Conservation (phyloP, 768 basidiomycete genomes). For the Suillus decipiens region DNA sequence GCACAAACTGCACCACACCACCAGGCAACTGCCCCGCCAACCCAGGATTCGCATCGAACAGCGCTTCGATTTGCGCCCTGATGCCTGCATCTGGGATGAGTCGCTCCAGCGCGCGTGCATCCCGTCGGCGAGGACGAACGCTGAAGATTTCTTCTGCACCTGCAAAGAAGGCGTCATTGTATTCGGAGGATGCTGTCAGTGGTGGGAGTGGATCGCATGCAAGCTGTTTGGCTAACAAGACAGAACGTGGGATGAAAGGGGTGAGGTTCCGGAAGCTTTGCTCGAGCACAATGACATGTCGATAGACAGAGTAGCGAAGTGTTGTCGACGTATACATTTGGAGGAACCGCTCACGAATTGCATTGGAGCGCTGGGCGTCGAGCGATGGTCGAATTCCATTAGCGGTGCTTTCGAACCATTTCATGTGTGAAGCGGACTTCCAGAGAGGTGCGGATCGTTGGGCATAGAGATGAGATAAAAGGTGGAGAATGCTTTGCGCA, state of each 20-base stretch:
- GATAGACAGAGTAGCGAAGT: conserved; percentile 58
- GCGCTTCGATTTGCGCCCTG: conserved; percentile 59
- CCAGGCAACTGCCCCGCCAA: conserved; percentile 62
- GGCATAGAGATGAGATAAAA: conserved; percentile 87
- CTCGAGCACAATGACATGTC: conserved; percentile 80
- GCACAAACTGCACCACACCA: conserved; percentile 64
- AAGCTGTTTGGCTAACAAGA: conserved; percentile 55
- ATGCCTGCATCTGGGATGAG: conserved; percentile 60
- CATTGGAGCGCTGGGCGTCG: conserved; percentile 35
- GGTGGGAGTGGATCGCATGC: conserved; percentile 92
- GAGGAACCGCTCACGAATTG: conserved; percentile 31
- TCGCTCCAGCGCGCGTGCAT: conserved; percentile 55
- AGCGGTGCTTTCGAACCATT: conserved; percentile 73
- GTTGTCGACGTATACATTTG: conserved; percentile 41
- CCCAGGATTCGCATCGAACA: conserved; percentile 58
- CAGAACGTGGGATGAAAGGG: conserved; percentile 66
- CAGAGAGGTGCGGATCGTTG: conserved; percentile 76
- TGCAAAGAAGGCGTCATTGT: conserved; percentile 76
- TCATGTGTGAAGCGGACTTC: conserved; percentile 66
- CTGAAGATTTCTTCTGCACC: conserved; percentile 55
- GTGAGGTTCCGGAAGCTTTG: conserved; percentile 58
- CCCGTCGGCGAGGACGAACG: conserved; percentile 40
- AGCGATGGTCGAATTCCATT: conserved; percentile 34
- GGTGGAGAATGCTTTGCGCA: conserved; percentile 57
- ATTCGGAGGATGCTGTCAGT: conserved; percentile 52